Conservation (phyloP, 164 flowering plant species). For the Saururus chinensis region DNA sequence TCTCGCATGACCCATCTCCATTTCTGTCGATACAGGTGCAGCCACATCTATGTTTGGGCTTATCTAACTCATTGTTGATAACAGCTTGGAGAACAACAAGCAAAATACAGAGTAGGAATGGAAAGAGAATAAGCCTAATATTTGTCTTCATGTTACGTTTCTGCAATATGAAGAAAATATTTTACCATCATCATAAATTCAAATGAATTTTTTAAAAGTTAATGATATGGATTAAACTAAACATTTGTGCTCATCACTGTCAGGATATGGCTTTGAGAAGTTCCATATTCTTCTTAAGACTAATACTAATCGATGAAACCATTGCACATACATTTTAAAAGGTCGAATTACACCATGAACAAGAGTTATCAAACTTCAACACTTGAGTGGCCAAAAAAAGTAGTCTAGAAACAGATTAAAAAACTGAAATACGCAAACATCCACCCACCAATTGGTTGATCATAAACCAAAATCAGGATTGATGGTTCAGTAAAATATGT, state of each 20-base stretch:
- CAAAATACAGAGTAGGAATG: conserved; percentile 43
- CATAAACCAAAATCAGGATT: too few species aligned
- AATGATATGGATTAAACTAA: too few species aligned
- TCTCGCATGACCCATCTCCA: conserved; percentile 43
- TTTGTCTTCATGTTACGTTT: conserved; percentile 46
- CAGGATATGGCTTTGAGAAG: not conserved
- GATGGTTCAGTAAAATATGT: too few species aligned
- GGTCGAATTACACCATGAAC: not conserved
- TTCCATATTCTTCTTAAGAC: too few species aligned
- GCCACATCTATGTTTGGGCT: conserved; percentile 47
- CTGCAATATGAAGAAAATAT: conserved; percentile 21
- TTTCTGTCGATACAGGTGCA: conserved; percentile 42
- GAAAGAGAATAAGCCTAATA: conserved; percentile 38
- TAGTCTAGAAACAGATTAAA: too few species aligned
- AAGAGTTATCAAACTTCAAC: too few species aligned
- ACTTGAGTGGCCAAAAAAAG: too few species aligned
- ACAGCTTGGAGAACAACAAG: conserved; percentile 34
- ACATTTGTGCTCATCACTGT: too few species aligned
- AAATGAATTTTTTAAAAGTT: not conserved
- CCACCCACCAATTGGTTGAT: too few species aligned
- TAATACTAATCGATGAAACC: not conserved
- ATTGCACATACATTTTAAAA: not conserved
- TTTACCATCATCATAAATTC: not conserved
- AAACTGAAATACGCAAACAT: too few species aligned
- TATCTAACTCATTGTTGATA: conserved; percentile 37